phyloP scores from a whole-genome alignment of 805 yeast genomes.

The Kluyveromyces wickerhamii region DNA sequence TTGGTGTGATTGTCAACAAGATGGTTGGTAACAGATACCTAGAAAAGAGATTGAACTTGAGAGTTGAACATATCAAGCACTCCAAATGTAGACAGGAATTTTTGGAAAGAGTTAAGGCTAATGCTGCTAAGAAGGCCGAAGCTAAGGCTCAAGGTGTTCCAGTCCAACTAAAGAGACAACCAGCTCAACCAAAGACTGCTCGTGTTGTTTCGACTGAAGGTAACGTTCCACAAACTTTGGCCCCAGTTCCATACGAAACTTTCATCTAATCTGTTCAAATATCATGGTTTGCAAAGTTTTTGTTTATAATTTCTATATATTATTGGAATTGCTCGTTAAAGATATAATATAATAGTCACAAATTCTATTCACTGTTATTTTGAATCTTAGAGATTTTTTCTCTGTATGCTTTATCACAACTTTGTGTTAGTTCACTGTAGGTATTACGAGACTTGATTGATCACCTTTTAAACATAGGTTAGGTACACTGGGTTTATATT shows the following conservation, averaged over 20 bases:
- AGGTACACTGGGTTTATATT: too few relatives aligned
- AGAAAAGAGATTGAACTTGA: slow-evolving; percentile 97
- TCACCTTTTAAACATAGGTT: too few relatives aligned
- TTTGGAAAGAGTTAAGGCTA: slow-evolving; percentile 95
- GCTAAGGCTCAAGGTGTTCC: slow-evolving; percentile 92
- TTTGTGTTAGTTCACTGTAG: too few relatives aligned
- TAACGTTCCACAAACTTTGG: slow-evolving; percentile 90
- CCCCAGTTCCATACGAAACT: slow-evolving; percentile 99
- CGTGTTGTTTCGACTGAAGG: slow-evolving; percentile 75
- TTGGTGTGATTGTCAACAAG: slow-evolving; percentile 97
- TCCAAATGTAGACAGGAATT: slow-evolving; percentile 99
- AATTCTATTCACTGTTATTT: too few relatives aligned
- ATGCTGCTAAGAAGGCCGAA: slow-evolving; percentile 87
- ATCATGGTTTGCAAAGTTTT: slow-evolving; percentile 5
- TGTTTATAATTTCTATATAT: slow-evolving; percentile 8
- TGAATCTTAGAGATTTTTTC: too few relatives aligned
- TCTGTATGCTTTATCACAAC: too few relatives aligned
- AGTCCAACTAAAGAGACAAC: slow-evolving; percentile 94
- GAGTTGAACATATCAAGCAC: slow-evolving; percentile 99
- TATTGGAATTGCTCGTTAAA: slow-evolving; percentile 6
- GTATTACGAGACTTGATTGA: too few relatives aligned
- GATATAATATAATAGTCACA: slow-evolving; percentile 6
- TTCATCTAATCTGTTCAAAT: slow-evolving; percentile 62
- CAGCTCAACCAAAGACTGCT: slow-evolving; percentile 94
- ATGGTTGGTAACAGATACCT: slow-evolving; percentile 98